These are phyloP conservation scores for Aspergillus mulundensis DNA, from an alignment of 495 filamentous ascomycete genomes.

Conservation along the genomic window DNA sequence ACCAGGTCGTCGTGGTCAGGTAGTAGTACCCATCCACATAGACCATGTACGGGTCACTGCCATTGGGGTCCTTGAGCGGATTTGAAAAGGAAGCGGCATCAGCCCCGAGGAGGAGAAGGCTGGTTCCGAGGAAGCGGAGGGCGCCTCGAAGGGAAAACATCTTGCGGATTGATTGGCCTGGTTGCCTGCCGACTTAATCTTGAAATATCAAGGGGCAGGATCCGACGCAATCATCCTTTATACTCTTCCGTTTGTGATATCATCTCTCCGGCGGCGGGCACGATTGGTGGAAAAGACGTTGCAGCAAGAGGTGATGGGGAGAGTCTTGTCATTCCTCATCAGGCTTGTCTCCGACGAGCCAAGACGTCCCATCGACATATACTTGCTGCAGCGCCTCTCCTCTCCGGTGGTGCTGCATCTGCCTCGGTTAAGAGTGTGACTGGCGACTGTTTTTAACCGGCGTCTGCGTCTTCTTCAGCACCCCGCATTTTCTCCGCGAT, in stretches of 20 bases:
- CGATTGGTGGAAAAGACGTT: conserved; percentile 1
- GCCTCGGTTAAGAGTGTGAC: neutral
- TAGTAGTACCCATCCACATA: conserved; percentile 50
- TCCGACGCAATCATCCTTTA: neutral
- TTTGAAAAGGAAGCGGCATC: conserved; percentile 5
- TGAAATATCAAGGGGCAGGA: neutral
- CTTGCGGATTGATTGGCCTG: neutral
- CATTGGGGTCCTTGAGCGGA: conserved; percentile 10
- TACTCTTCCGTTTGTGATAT: neutral
- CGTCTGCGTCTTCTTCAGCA: neutral
- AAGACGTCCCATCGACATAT: neutral
- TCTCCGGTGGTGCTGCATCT: neutral
- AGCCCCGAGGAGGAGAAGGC: neutral
- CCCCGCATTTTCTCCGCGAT: conserved; percentile 11
- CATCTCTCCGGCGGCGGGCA: neutral
- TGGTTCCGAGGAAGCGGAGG: neutral
- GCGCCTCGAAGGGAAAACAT: neutral
- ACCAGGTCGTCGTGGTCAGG: conserved; percentile 43
- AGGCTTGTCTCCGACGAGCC: neutral
- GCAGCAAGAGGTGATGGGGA: neutral
- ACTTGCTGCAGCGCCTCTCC: neutral
- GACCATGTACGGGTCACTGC: conserved; percentile 22
- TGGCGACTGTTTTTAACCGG: conserved; percentile 2
- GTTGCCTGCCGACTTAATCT: neutral
- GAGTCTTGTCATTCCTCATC: neutral